These are phyloP conservation scores for Acmispon strigosus DNA, from an alignment of 306 rosid genomes.

Conservation along the genomic window DNA sequence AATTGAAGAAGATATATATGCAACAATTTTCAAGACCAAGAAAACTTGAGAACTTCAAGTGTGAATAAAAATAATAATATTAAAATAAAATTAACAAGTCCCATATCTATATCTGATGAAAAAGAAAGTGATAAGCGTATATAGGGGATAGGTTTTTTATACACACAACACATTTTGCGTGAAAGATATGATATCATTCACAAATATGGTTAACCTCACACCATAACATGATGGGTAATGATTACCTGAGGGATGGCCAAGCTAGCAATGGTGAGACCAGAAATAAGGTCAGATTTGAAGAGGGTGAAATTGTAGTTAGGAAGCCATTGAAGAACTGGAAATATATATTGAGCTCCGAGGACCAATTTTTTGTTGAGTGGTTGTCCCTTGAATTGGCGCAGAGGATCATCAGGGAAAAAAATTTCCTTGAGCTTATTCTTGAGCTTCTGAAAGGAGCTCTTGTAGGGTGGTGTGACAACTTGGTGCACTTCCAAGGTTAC, in stretches of 20 bases:
- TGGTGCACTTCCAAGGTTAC: conserved; percentile 39
- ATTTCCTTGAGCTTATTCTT: conserved; percentile 54
- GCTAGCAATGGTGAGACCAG: conserved; percentile 91
- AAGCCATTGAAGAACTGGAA: conserved; percentile 72
- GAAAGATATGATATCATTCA: too few relatives aligned
- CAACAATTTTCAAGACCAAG: too few relatives aligned
- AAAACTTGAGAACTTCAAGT: too few relatives aligned
- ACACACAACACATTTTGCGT: too few relatives aligned
- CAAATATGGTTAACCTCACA: too few relatives aligned
- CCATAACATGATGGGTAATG: background rate
- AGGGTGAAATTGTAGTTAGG: conserved; percentile 53
- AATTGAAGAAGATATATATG: background rate
- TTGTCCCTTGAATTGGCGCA: conserved; percentile 79
- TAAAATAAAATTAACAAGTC: too few relatives aligned
- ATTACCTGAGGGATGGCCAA: conserved; percentile 96
- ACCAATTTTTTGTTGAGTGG: conserved; percentile 34
- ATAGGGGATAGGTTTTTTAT: too few relatives aligned
- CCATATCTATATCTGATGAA: too few relatives aligned
- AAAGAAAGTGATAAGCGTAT: too few relatives aligned
- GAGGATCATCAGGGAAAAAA: conserved; percentile 84
- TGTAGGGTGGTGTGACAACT: conserved; percentile 62
- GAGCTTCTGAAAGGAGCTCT: conserved; percentile 40
- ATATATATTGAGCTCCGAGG: conserved; percentile 59
- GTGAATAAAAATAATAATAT: too few relatives aligned
- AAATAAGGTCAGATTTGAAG: conserved; percentile 65